Percentiles rank a stretch among this genome's conserved stretches.
phyloP scores from a whole-genome alignment of 2,329 filamentous ascomycete species.

The Fusarium sp. region DNA sequence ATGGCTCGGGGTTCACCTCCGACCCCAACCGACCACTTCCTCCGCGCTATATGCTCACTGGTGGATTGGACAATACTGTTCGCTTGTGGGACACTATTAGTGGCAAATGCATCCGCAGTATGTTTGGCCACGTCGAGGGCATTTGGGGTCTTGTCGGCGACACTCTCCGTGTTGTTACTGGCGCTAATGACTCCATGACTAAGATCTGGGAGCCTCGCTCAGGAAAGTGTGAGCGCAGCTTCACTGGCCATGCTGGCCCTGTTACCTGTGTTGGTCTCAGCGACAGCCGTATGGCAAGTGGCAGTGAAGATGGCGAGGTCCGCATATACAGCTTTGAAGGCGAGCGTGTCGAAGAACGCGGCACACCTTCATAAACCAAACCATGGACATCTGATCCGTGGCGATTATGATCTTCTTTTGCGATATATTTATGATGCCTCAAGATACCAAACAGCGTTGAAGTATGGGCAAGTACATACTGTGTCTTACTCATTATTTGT shows the following conservation, averaged over 20 bases:
- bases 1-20: conserved; percentile 72
- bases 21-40: conserved; percentile 76
- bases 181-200: conserved; percentile 92
- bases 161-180: conserved; percentile 86
- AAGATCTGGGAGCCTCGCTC: conserved; percentile 94
- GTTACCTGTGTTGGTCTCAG: conserved; percentile 94
- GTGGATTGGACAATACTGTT: conserved; percentile 90
- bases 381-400: not conserved
- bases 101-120: conserved; percentile 86
- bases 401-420: not conserved
- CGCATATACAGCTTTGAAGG: conserved; percentile 82
- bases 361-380: conserved; percentile 61
- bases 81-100: conserved; percentile 91
- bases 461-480: not conserved
- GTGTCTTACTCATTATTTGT: conserved; percentile 1
- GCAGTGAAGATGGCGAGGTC: conserved; percentile 93
- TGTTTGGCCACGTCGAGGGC: conserved; percentile 96
- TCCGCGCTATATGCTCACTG: conserved; percentile 92
- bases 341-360: conserved; percentile 61
- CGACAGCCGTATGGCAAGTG: conserved; percentile 89
- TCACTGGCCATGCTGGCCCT: conserved; percentile 89
- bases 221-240: conserved; percentile 91
- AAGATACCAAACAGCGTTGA: conserved; percentile 14
- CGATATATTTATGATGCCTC: conserved; percentile 16
- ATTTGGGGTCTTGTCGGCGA: conserved; percentile 95